Evolutionary conservation across 306 rosid genomes (phyloP).

Genomic region (Hippophae rhamnoides): DNA sequence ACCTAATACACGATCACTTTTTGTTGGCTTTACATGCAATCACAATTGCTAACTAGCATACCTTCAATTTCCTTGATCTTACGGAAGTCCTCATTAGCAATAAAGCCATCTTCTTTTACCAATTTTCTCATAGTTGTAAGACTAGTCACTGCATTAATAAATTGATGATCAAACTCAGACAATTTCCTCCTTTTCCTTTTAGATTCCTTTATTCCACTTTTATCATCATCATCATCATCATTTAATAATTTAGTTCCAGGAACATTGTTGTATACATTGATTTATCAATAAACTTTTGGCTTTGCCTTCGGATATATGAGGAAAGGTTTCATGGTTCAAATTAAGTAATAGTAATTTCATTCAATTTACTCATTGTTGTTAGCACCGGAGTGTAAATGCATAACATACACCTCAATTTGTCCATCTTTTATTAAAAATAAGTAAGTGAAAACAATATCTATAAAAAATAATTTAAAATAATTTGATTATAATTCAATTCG

Average conservation of each 20-base stretch:
- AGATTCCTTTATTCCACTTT: constrained; percentile 28
- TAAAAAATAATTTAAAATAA: too few species aligned
- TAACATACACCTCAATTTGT: too few species aligned
- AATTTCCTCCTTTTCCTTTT: constrained; percentile 50
- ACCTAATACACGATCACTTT: neutral
- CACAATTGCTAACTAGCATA: constrained; percentile 2
- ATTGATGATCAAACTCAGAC: constrained; percentile 41
- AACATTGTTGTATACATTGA: constrained; percentile 42
- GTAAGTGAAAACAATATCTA: too few species aligned
- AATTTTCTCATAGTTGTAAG: constrained; percentile 73
- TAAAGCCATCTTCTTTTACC: constrained; percentile 61
- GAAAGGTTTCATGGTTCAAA: constrained; percentile 28
- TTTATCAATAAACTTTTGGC: constrained; percentile 80
- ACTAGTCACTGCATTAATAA: constrained; percentile 59
- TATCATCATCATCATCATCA: constrained; percentile 24
- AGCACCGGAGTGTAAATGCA: constrained; percentile 6
- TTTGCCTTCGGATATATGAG: constrained; percentile 55
- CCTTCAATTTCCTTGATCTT: constrained; percentile 69
- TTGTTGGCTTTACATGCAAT: neutral
- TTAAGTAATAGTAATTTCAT: too few species aligned
- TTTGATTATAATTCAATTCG: too few species aligned
- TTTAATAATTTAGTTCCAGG: constrained; percentile 66
- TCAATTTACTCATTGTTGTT: too few species aligned
- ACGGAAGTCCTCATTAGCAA: constrained; percentile 76
- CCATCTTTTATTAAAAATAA: too few species aligned